Conservation (phyloP, 164 flowering plant genomes). For the Stephania japonica region DNA sequence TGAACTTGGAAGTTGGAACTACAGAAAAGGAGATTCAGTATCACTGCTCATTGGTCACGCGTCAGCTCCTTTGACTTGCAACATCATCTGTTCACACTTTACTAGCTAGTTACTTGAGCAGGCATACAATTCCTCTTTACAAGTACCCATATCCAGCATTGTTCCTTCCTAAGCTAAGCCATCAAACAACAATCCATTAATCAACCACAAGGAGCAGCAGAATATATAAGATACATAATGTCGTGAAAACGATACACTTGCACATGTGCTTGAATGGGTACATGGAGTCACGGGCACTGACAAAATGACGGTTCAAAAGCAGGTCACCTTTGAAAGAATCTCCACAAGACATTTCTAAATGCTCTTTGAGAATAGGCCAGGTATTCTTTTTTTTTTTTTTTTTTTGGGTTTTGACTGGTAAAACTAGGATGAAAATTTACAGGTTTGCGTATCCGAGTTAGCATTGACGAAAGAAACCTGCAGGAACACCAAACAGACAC, state of each 20-base stretch:
- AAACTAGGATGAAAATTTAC: constrained; percentile 26
- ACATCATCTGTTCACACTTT: too few relatives aligned
- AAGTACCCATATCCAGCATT: too few relatives aligned
- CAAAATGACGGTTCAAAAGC: neutral
- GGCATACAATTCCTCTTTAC: too few relatives aligned
- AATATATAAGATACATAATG: neutral
- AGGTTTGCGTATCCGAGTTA: constrained; percentile 41
- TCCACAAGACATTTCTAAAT: neutral
- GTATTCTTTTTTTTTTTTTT: constrained; percentile 14
- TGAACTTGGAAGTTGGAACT: neutral
- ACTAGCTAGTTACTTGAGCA: too few relatives aligned
- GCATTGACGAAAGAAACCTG: constrained; percentile 73
- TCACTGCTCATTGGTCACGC: too few relatives aligned
- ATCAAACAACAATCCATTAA: neutral
- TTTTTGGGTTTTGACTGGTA: neutral
- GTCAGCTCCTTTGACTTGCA: too few relatives aligned
- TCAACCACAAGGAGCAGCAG: neutral
- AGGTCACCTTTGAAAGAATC: neutral
- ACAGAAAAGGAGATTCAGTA: neutral
- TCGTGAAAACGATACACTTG: neutral
- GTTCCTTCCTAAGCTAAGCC: too few relatives aligned
- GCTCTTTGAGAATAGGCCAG: constrained; percentile 16
- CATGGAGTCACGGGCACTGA: neutral
- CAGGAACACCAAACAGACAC: constrained; percentile 66
- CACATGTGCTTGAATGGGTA: neutral